A percentile compares a stretch with the other conserved stretches of the same genome.
Conservation (phyloP, 352 stramenopile genomes). For the Phytophthora podocarpi region DNA sequence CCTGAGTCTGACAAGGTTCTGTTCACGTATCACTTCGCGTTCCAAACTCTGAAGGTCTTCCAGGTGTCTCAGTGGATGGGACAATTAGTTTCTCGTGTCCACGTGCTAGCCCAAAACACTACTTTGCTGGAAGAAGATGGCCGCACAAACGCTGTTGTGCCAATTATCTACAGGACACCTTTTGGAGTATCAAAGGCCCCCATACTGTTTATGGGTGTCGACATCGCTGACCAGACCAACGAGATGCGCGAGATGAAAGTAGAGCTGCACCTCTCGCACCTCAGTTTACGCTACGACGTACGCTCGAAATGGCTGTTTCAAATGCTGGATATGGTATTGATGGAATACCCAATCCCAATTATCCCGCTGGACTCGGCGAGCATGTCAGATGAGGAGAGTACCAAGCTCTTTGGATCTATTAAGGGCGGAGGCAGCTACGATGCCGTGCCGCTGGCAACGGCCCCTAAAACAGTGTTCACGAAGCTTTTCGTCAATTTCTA, state of each 20-base stretch:
- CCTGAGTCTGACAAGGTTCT: constrained; percentile 31
- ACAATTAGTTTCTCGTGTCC: constrained; percentile 75
- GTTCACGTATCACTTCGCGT: constrained; percentile 78
- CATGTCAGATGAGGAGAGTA: constrained; percentile 61
- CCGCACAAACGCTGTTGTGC: constrained; percentile 42
- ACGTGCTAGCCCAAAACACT: constrained; percentile 72
- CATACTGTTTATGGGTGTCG: constrained; percentile 80
- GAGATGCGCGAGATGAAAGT: constrained; percentile 91
- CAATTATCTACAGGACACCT: constrained; percentile 84
- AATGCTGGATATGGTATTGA: constrained; percentile 74
- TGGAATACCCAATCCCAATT: constrained; percentile 84
- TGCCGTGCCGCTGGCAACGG: constrained; percentile 64
- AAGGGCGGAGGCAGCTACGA: constrained; percentile 44
- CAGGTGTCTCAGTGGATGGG: constrained; percentile 90
- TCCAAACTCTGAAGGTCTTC: constrained; percentile 81
- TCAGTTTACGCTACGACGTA: constrained; percentile 84
- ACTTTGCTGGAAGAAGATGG: constrained; percentile 78
- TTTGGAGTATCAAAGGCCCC: constrained; percentile 77
- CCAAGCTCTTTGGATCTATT: constrained; percentile 45
- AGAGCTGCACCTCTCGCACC: constrained; percentile 84
- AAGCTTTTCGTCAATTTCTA: constrained; percentile 90
- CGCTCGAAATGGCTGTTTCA: constrained; percentile 83
- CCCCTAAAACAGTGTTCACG: constrained; percentile 85
- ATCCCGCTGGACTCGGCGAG: constrained; percentile 82
- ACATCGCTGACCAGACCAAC: constrained; percentile 83